These are phyloP conservation scores for Cercospora sp. DNA, from an alignment of 2,329 filamentous ascomycete genomes.

Conservation along the genomic window DNA sequence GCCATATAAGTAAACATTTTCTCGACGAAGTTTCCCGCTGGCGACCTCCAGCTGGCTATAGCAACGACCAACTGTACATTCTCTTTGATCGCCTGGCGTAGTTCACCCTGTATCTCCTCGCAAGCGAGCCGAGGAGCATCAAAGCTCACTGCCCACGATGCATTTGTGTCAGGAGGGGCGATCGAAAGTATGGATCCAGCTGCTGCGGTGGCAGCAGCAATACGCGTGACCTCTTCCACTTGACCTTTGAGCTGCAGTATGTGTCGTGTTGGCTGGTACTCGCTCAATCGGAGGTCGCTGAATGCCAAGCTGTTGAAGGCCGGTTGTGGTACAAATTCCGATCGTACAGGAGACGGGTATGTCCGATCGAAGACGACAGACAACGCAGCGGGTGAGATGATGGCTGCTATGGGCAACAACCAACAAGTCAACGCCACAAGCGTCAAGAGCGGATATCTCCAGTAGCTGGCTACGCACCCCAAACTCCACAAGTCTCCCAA, in stretches of 20 bases:
- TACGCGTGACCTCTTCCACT: slow-evolving; percentile 8
- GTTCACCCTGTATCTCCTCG: background rate
- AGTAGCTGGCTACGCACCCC: slow-evolving; percentile 6
- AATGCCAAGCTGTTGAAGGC: slow-evolving; percentile 18
- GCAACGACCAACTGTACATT: slow-evolving; percentile 3
- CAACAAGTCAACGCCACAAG: slow-evolving; percentile 17
- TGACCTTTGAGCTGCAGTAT: slow-evolving; percentile 2
- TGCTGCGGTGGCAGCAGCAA: slow-evolving; percentile 10
- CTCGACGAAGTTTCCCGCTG: background rate
- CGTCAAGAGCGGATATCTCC: slow-evolving; percentile 15
- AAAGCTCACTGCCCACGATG: slow-evolving; percentile 15
- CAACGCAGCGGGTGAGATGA: slow-evolving; percentile 15
- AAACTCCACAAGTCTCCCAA: slow-evolving; percentile 14
- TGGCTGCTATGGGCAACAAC: slow-evolving; percentile 18
- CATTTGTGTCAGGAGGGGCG: slow-evolving; percentile 13
- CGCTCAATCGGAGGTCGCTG: background rate
- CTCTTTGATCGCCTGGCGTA: slow-evolving; percentile 4
- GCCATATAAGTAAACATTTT: slow-evolving; percentile 18
- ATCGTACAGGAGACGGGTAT: slow-evolving; percentile 1
- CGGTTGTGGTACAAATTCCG: slow-evolving; percentile 13
- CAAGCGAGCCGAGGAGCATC: slow-evolving; percentile 13
- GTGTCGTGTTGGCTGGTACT: background rate
- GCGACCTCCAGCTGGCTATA: background rate
- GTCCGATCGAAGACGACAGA: slow-evolving; percentile 17
- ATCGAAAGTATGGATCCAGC: slow-evolving; percentile 16